A percentile compares a stretch with the other conserved stretches of the same genome.
Conservation (phyloP, 2,329 filamentous ascomycete species). For the Phialophora macrospora region DNA sequence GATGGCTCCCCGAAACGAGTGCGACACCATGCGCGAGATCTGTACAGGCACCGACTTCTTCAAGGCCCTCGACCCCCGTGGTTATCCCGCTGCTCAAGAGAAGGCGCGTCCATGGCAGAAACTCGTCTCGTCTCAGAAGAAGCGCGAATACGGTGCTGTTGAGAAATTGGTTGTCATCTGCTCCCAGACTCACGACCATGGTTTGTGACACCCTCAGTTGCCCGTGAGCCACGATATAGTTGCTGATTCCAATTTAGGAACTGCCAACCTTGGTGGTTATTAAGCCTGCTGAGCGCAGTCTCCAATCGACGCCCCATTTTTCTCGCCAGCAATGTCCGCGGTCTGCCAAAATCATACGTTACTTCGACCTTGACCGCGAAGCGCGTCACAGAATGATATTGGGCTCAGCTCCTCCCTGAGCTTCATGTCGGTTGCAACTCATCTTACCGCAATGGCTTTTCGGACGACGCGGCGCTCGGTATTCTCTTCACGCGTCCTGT, state of each 20-base stretch:
- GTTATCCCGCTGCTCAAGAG: conserved; percentile 21
- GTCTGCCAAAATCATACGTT: conserved; percentile 1
- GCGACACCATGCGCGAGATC: conserved; percentile 7
- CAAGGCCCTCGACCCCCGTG: conserved; percentile 7
- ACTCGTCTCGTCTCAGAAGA: conserved; percentile 9
- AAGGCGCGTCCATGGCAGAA: conserved; percentile 19
- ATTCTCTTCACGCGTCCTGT: background rate
- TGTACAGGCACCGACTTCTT: conserved; percentile 10
- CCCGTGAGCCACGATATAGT: background rate
- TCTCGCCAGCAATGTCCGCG: background rate
- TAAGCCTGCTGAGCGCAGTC: background rate
- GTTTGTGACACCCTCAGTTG: background rate
- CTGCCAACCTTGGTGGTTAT: conserved; percentile 2
- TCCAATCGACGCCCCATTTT: background rate
- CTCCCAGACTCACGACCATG: conserved; percentile 17
- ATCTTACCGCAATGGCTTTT: background rate
- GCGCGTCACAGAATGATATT: background rate
- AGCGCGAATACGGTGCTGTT: conserved; percentile 1
- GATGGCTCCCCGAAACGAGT: conserved; percentile 15
- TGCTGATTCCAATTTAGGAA: background rate
- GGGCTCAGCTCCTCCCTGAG: background rate
- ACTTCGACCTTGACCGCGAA: background rate
- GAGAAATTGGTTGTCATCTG: conserved; percentile 20
- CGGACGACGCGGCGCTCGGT: background rate
- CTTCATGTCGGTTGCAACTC: background rate